Percentiles rank a stretch among this genome's conserved stretches.
Conservation (phyloP, 2,329 filamentous ascomycete species). For the Ampelomyces quisqualis region DNA sequence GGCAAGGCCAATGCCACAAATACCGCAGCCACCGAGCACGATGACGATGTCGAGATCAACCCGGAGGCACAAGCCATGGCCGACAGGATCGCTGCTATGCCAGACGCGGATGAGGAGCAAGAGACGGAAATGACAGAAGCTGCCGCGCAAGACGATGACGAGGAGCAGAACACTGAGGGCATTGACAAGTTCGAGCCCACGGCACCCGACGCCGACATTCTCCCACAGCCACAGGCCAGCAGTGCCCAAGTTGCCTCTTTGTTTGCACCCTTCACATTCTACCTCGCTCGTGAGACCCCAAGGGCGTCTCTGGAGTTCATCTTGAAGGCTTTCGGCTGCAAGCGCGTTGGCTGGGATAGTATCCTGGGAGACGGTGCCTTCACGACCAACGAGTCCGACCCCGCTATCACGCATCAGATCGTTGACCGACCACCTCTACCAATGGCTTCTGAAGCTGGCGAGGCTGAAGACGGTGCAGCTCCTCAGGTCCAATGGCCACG, state of each 20-base stretch:
- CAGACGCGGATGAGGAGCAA: slow-evolving; percentile 42
- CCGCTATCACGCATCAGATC: slow-evolving; percentile 91
- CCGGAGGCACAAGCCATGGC: slow-evolving; percentile 52
- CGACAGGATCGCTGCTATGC: slow-evolving; percentile 46
- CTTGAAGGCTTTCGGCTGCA: slow-evolving; percentile 90
- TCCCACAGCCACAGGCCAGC: slow-evolving; percentile 73
- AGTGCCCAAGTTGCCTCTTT: slow-evolving; percentile 70
- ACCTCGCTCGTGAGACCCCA: slow-evolving; percentile 89
- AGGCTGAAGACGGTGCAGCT: slow-evolving; percentile 55
- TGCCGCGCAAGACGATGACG: slow-evolving; percentile 26
- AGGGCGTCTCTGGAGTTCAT: slow-evolving; percentile 89
- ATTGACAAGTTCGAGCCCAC: slow-evolving; percentile 92
- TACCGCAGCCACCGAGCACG: slow-evolving; percentile 29
- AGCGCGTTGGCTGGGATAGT: slow-evolving; percentile 90
- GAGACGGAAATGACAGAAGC: slow-evolving; percentile 31
- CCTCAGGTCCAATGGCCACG: slow-evolving; percentile 56
- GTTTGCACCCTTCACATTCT: slow-evolving; percentile 88
- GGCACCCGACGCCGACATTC: slow-evolving; percentile 78
- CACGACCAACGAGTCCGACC: slow-evolving; percentile 83
- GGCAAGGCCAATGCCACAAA: slow-evolving; percentile 59
- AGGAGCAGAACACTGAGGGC: slow-evolving; percentile 45
- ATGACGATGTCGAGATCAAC: slow-evolving; percentile 31
- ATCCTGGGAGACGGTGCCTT: slow-evolving; percentile 90
- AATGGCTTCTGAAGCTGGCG: slow-evolving; percentile 45
- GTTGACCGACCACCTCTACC: slow-evolving; percentile 80